Base-by-base conservation (phyloP, 495 filamentous ascomycete genomes). In the Aspergillus wentii region DNA sequence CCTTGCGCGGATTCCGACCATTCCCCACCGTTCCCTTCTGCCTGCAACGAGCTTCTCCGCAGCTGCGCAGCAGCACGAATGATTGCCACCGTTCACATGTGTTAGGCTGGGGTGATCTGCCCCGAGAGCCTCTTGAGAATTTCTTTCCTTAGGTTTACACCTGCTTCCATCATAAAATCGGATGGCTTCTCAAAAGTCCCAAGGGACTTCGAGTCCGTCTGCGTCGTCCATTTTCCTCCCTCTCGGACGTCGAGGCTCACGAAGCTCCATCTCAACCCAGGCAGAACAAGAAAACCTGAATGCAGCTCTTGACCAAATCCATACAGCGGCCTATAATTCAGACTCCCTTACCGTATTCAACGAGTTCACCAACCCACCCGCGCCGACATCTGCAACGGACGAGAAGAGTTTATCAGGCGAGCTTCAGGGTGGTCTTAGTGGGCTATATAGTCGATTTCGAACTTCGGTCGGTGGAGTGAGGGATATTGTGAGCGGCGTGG, bases 261-360 rank as follows among this genome's bases (percentile, higher is more conserved):
- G 83, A 13, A 64, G 70, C 22, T 90, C 86, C 14, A 43, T 79
- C 10, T 76, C 79, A 11, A 75, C 76, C 5, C 69, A 72, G 16
- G 61, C 82, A 37, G 85, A 89, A 55, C 80, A 75, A 52, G 83
- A 86, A 36, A 76, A 78, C 11, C 72, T 88, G 14, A 74, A 83
- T 14, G 75, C 86, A 38, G 72, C 83, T 10, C 75, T 96, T 22
- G 86, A 92, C 58, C 79, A 85, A 36, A 94, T 95, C 22, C 89
- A 96, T 62, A 85, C 64, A 11, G 71, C 83, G 15, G 86, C 89
- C 5, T 90, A 83, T 47, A 85, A 86, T 44, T 83, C 85, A 9
- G 83, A 82, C 21, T 72, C 76, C 22, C 68, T 94, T 9, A 95
- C 88, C 8, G 88, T 85, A 14, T 96, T 96, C 64, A 89, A 90